phyloP scores from a whole-genome alignment of 2,329 filamentous ascomycete species.

The Epichloe festucae region DNA sequence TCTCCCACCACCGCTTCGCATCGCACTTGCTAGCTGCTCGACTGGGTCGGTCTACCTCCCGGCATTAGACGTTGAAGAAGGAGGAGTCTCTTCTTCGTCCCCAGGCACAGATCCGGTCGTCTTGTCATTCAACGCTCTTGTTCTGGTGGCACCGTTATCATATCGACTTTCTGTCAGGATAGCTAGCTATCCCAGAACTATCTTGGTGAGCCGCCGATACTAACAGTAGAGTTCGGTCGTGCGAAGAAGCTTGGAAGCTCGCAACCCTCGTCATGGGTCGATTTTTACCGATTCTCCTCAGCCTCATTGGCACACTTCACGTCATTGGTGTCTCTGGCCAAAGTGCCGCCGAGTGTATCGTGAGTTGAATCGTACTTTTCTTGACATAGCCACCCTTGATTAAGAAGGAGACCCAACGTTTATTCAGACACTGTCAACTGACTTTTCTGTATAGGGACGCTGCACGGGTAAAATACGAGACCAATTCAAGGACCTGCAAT shows the following conservation, averaged over 20 bases:
- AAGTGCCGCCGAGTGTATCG: conserved; percentile 15
- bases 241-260: neutral
- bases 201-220: neutral
- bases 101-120: neutral
- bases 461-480: conserved; percentile 11
- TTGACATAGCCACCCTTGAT: too few species aligned
- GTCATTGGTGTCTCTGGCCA: conserved; percentile 15
- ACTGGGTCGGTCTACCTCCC: neutral
- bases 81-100: neutral
- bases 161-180: neutral
- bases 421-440: neutral
- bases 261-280: conserved; percentile 2
- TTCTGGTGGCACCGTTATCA: neutral
- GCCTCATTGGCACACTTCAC: conserved; percentile 18
- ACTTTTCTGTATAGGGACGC: conserved; percentile 6
- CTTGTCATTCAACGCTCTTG: neutral
- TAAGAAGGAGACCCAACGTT: too few species aligned
- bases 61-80: neutral
- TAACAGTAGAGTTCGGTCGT: neutral
- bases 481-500: conserved; percentile 13
- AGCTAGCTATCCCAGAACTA: neutral
- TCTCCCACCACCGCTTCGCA: neutral
- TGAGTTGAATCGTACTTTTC: conserved; percentile 12
- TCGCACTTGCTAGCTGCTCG: neutral
- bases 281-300: conserved; percentile 9